A percentile compares a stretch with the other conserved stretches of the same genome.
Conservation (phyloP, 2,329 filamentous ascomycete genomes). For the Nigrospora osmanthi region DNA sequence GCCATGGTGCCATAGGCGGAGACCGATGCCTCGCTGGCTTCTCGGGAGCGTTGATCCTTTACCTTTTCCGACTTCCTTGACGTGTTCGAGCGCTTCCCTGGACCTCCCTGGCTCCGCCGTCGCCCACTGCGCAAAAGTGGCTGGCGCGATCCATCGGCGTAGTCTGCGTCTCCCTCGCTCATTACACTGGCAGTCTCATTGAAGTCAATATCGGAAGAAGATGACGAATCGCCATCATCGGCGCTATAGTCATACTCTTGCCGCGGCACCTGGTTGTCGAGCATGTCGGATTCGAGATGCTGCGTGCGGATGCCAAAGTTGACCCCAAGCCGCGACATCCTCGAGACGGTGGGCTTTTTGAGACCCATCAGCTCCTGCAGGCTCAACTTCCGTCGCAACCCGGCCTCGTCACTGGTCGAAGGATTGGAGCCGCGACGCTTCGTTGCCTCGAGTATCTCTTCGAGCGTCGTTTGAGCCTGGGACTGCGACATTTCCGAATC, state of each 20-base stretch:
- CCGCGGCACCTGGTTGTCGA: slow-evolving; percentile 26
- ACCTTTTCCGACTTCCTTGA: slow-evolving; percentile 18
- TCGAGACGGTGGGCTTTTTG: slow-evolving; percentile 46
- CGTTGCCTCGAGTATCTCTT: slow-evolving; percentile 34
- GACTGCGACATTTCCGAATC: slow-evolving; percentile 27
- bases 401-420: slow-evolving; percentile 20
- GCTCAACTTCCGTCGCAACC: slow-evolving; percentile 28
- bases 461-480: slow-evolving; percentile 34
- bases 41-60: slow-evolving; percentile 7
- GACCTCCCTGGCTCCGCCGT: slow-evolving; percentile 33
- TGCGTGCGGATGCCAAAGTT: slow-evolving; percentile 72
- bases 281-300: slow-evolving; percentile 54
- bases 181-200: slow-evolving; percentile 29
- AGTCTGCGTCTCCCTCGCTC: slow-evolving; percentile 32
- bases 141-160: slow-evolving; percentile 21
- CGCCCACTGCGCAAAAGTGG: slow-evolving; percentile 17
- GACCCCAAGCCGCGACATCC: slow-evolving; percentile 49
- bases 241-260: slow-evolving; percentile 11
- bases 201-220: slow-evolving; percentile 21
- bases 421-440: slow-evolving; percentile 36
- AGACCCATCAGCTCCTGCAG: slow-evolving; percentile 54
- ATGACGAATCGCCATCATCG: slow-evolving; percentile 10
- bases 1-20: slow-evolving; percentile 16
- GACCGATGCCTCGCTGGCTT: not conserved
- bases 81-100: slow-evolving; percentile 18